These are phyloP conservation scores for Calamus simplicifolius DNA, from an alignment of 176 grass and related monocot species.

Conservation along the genomic window DNA sequence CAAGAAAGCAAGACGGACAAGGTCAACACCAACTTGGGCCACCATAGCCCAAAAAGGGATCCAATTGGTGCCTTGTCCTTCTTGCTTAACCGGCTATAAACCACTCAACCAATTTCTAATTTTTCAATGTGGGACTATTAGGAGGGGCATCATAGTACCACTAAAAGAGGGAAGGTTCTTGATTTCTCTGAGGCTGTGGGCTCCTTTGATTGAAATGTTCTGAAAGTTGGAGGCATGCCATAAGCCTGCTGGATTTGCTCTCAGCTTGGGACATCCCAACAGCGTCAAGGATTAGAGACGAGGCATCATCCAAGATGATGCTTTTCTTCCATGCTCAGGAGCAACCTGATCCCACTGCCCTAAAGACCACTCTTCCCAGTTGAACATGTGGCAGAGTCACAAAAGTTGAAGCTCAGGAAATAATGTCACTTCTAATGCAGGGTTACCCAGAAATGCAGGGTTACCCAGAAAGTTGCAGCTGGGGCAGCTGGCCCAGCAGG, in stretches of 20 bases:
- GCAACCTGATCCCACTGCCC: not conserved
- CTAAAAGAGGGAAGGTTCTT: slow-evolving; percentile 14
- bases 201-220: not conserved
- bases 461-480: too few relatives aligned
- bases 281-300: not conserved
- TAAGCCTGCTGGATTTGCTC: slow-evolving; percentile 13
- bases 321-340: not conserved
- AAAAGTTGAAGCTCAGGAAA: slow-evolving; percentile 25
- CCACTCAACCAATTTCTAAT: too few relatives aligned
- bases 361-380: slow-evolving; percentile 34
- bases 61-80: too few relatives aligned
- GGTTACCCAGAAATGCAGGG: slow-evolving; percentile 9
- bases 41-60: too few relatives aligned
- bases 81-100: too few relatives aligned
- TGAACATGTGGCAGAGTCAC: not conserved
- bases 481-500: slow-evolving; percentile 16
- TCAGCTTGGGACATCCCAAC: not conserved
- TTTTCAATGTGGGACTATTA: too few relatives aligned
- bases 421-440: not conserved
- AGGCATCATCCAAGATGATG: not conserved
- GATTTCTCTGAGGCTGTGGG: slow-evolving; percentile 9
- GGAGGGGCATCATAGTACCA: too few relatives aligned
- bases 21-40: too few relatives aligned
- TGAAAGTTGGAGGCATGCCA: not conserved
- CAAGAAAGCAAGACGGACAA: too few relatives aligned